These are phyloP conservation scores for Lyophyllum semitale DNA, from an alignment of 768 basidiomycete species.

Conservation along the genomic window DNA sequence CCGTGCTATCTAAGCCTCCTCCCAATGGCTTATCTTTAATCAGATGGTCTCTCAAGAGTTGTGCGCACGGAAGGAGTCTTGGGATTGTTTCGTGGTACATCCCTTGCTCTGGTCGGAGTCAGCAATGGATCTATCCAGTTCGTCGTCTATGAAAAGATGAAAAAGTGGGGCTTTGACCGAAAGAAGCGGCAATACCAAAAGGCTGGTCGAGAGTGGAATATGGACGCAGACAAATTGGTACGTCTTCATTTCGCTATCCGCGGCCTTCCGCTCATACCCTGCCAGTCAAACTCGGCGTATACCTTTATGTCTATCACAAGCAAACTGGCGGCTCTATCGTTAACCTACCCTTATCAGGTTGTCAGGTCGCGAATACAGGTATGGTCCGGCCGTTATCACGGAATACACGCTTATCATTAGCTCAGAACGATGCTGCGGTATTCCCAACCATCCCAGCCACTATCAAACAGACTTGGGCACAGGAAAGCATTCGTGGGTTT, in stretches of 20 bases:
- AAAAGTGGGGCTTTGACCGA: slow-evolving; percentile 81
- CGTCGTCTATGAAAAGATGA: slow-evolving; percentile 96
- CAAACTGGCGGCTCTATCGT: slow-evolving; percentile 78
- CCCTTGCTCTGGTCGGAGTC: slow-evolving; percentile 88
- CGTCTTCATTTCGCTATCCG: slow-evolving; percentile 26
- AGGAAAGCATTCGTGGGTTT: slow-evolving; percentile 84
- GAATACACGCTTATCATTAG: background rate
- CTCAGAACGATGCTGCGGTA: slow-evolving; percentile 64
- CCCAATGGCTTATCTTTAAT: background rate
- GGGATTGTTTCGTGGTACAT: slow-evolving; percentile 87
- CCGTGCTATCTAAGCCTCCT: background rate
- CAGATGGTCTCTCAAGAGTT: slow-evolving; percentile 72
- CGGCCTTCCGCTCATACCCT: background rate
- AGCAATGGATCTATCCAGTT: slow-evolving; percentile 96
- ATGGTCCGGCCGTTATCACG: slow-evolving; percentile 14
- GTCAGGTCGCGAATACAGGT: slow-evolving; percentile 93
- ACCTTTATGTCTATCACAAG: slow-evolving; percentile 90
- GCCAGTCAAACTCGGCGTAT: slow-evolving; percentile 87
- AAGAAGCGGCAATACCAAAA: slow-evolving; percentile 65
- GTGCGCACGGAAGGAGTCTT: slow-evolving; percentile 69
- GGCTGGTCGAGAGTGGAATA: slow-evolving; percentile 64
- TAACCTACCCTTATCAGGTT: slow-evolving; percentile 98
- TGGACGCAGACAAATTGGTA: slow-evolving; percentile 86
- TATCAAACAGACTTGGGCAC: slow-evolving; percentile 75
- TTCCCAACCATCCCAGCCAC: slow-evolving; percentile 87